A percentile compares a stretch with the other conserved stretches of the same genome.
Evolutionary conservation across 768 basidiomycete species (phyloP).

Genomic region (Tylopilus vinaceipallidus): DNA sequence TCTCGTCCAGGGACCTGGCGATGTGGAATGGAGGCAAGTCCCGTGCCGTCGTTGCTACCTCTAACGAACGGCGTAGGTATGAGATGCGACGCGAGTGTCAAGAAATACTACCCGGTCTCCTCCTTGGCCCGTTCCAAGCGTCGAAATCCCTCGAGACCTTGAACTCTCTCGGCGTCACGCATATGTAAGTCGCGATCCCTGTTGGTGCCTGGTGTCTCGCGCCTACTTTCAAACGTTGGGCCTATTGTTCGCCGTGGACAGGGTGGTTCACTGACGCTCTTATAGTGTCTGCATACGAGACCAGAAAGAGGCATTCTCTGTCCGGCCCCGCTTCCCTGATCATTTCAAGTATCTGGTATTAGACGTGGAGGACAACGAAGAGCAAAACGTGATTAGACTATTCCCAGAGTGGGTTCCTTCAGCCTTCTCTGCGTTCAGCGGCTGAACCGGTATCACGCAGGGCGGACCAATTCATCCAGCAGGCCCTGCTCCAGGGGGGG

Average conservation of each 20-base stretch:
- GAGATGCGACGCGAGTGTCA: conserved; percentile 97
- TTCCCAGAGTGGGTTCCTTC: conserved; percentile 69
- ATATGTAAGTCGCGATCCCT: conserved; percentile 54
- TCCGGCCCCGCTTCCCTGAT: conserved; percentile 80
- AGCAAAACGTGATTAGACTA: conserved; percentile 89
- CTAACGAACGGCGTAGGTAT: conserved; percentile 51
- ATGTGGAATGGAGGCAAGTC: conserved; percentile 80
- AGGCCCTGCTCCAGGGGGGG: conserved; percentile 56
- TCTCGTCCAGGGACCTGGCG: conserved; percentile 75
- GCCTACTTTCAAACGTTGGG: background rate
- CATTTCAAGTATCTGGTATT: conserved; percentile 75
- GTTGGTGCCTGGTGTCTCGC: background rate
- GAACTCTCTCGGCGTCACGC: conserved; percentile 64
- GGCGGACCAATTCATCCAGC: conserved; percentile 73
- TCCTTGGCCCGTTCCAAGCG: conserved; percentile 85
- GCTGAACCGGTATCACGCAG: conserved; percentile 35
- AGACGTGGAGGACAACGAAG: conserved; percentile 89
- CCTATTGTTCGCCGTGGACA: too few species aligned
- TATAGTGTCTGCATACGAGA: conserved; percentile 84
- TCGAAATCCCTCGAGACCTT: conserved; percentile 80
- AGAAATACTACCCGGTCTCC: conserved; percentile 80
- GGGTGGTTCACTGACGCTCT: background rate
- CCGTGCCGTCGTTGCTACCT: conserved; percentile 2
- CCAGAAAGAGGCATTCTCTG: conserved; percentile 86
- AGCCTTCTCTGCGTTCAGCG: background rate